Evolutionary conservation across 768 basidiomycete genomes (phyloP), one percentile per base, ranked within the genome.

Genomic region (Pleurotus citrinopileatus): DNA sequence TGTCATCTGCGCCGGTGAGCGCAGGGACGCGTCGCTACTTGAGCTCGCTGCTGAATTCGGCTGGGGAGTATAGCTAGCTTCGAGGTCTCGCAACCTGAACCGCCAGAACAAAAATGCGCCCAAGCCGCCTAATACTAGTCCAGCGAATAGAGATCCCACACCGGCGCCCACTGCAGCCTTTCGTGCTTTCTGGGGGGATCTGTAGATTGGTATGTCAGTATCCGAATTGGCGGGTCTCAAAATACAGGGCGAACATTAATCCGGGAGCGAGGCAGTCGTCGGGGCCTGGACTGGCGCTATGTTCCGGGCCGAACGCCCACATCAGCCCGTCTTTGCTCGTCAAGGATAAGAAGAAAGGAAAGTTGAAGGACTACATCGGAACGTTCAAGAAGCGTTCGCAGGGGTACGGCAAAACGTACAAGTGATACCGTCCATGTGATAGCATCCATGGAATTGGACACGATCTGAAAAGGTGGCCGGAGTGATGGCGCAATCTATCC

Each of bases 381-480:
- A 8, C 15, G 19, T 43, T 55, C 20, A 20, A 15, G 28, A 29
- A 8, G 34, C 32, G 32, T 34, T 34, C 32, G n/a, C 10, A 46
- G 36, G 15, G 25, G 17, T 17, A 28, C 13, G n/a, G n/a, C n/a
- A n/a, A 45, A 52, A 55, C 50, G 53, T 9, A 53, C 64, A 27
- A 77, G 61, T 53, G 67, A 69, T 15, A 84, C 79, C 1, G 82
- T 85, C 83, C 83, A 86, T 52, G 82, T 83, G 23, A 83, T 72
- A 6, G 75, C 57, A 6, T 63, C 68, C 59, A 61, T 67, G n/a
- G 66, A 66, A 4, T 67, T 53, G 1, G 74, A 74, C 0, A 82
- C 81, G 53, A 83, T 75, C 59, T 84, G 84, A 37, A 73, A 75
- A 3, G 83, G 83, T 9, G 84, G 82, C 57, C 83, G 84, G 1